phyloP scores from a whole-genome alignment of 331 rosid species.

The Pyracantha coccinea region DNA sequence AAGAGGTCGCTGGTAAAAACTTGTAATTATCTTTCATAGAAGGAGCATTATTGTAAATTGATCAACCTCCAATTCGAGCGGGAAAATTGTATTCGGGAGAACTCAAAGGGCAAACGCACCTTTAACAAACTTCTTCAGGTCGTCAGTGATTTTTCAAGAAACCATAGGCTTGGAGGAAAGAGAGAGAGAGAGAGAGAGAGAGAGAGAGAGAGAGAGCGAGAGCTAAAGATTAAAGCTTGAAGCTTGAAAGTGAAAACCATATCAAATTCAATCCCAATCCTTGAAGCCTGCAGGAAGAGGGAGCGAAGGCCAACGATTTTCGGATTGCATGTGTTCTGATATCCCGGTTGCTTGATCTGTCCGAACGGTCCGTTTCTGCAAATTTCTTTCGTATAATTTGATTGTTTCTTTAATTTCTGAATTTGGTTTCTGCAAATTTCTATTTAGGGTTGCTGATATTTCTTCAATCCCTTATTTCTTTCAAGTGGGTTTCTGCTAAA shows the following conservation, averaged over 20 bases:
- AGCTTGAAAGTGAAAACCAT: conserved; percentile 13
- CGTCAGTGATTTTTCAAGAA: neutral
- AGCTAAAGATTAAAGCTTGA: neutral
- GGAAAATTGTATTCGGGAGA: no score
- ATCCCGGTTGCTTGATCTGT: conserved; percentile 40
- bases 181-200: neutral
- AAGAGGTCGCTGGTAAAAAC: no score
- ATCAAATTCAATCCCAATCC: conserved; percentile 36
- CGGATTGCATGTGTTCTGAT: conserved; percentile 48
- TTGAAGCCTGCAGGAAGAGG: conserved; percentile 61
- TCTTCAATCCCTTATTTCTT: neutral
- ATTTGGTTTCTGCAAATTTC: neutral
- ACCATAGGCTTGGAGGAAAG: neutral
- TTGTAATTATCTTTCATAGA: no score
- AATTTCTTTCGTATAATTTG: neutral
- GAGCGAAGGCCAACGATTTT: conserved; percentile 52
- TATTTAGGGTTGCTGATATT: neutral
- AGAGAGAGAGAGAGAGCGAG: neutral
- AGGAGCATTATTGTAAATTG: no score
- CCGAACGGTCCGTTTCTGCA: conserved; percentile 49
- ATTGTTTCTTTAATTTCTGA: conserved; percentile 2
- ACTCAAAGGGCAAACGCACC: neutral
- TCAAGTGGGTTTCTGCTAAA: neutral
- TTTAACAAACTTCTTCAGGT: no score
- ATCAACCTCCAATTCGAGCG: no score